Evolutionary conservation across 2,329 filamentous ascomycete genomes (phyloP).

Genomic region (Huntiella omanensis): DNA sequence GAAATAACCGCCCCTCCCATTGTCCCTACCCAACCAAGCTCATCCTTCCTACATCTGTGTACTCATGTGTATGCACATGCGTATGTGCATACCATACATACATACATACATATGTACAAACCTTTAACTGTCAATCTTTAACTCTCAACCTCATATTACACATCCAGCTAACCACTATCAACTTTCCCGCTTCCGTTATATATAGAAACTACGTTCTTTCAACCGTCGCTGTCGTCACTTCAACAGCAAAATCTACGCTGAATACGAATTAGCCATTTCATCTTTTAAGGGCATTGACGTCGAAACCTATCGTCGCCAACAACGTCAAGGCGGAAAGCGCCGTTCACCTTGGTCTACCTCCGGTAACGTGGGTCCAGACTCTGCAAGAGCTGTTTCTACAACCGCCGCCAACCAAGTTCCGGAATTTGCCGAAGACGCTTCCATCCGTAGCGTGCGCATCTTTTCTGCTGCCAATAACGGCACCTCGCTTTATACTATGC

Average conservation of each 20-base stretch:
- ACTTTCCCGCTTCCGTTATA: neutral
- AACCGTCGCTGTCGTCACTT: neutral
- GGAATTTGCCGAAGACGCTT: too few species aligned
- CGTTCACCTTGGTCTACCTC: too few species aligned
- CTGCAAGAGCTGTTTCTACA: neutral
- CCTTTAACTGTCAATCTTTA: neutral
- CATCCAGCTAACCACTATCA: neutral
- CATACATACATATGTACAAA: neutral
- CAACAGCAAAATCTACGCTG: constrained; percentile 4
- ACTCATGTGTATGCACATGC: neutral
- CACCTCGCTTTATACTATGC: neutral
- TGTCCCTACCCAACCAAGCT: neutral
- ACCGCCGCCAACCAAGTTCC: too few species aligned
- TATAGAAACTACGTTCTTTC: neutral
- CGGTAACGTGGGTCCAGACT: neutral
- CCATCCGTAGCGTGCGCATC: too few species aligned
- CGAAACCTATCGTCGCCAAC: neutral
- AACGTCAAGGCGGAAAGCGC: neutral
- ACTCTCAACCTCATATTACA: neutral
- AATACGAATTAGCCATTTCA: constrained; percentile 6
- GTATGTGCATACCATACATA: neutral
- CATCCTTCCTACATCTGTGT: neutral
- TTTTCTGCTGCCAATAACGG: neutral
- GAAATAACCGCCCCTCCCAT: neutral
- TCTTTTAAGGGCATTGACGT: constrained; percentile 2